phyloP scores from a whole-genome alignment of 2,329 filamentous ascomycete genomes.

The Fusarium brevicatenulatum region DNA sequence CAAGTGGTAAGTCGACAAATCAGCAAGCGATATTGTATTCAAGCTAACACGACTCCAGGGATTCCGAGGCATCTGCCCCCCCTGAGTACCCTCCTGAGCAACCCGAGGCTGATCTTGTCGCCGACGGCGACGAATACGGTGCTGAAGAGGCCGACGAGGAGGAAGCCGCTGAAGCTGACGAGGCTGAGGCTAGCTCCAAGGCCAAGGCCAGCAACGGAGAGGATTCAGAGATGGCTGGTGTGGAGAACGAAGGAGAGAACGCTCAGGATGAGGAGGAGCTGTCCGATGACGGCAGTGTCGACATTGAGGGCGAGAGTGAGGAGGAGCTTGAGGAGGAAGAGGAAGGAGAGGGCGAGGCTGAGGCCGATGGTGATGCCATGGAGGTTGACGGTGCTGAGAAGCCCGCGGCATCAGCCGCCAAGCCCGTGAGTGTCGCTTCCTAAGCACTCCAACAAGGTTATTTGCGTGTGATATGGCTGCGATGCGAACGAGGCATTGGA shows the following conservation, averaged over 20 bases:
- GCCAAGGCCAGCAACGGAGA: conserved; percentile 62
- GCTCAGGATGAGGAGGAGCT: conserved; percentile 71
- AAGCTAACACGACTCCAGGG: conserved; percentile 65
- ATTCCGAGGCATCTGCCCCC: conserved; percentile 95
- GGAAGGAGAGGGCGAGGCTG: conserved; percentile 61
- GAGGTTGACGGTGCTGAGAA: conserved; percentile 59
- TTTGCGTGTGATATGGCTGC: conserved; percentile 19
- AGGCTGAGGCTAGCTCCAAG: conserved; percentile 56
- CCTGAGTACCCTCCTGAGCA: conserved; percentile 97
- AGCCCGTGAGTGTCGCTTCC: conserved; percentile 51
- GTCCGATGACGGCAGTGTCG: conserved; percentile 80
- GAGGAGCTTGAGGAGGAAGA: conserved; percentile 77
- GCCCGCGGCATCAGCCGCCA: conserved; percentile 45
- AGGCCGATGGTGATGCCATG: conserved; percentile 58
- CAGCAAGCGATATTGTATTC: background rate
- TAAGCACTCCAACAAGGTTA: conserved; percentile 29
- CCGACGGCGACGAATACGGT: conserved; percentile 90
- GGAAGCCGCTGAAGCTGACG: conserved; percentile 64
- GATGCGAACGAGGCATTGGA: conserved; percentile 33
- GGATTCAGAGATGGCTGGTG: conserved; percentile 80
- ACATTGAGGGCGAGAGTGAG: conserved; percentile 80
- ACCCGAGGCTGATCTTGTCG: conserved; percentile 88
- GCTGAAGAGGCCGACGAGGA: conserved; percentile 86
- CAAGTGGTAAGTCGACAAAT: conserved; percentile 80
- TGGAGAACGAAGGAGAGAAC: conserved; percentile 61